Evolutionary conservation across 2,329 filamentous ascomycete species (phyloP), one percentile per base, ranked within the genome.

Genomic region (Hymenoscyphus scutula): DNA sequence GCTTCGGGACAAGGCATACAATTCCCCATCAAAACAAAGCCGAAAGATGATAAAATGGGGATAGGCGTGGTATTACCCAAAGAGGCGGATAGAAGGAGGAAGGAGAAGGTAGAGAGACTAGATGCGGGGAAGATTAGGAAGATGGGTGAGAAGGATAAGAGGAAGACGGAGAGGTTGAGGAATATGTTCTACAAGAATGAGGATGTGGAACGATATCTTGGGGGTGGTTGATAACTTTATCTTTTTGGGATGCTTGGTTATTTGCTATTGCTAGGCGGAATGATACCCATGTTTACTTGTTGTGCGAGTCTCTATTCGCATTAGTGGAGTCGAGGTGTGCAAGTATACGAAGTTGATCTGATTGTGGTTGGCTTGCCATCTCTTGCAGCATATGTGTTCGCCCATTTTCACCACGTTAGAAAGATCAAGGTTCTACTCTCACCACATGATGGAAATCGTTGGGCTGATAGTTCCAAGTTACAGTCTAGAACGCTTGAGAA

Each of bases 1-100:
- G 83, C 83, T 10, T 77, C 78, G 1, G 87, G 89, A 0, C 77
- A 82, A 70, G 93, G 93, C 2, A 88, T 91, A 64, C 81, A 88
- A 48, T 88, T 87, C 67, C 93, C 93, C 0, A 80, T 97, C 65
- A 92, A 92, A 73, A 79, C 84, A 0, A 72, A 69, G 55, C 78
- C 83, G 60, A 97, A 97, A 76, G 83, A 87, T 53, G 86, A 94
- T 72, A 92, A 84, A 3, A 78, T 89, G 7, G 94, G 93, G 0
- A 75, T 97, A 29, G 92, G 92, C 0, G 80, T 81, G 51, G 74
- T 78, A 5, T 67, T 78, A 34, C 75, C 76, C 48, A 75, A 74
- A 62, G 67, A 74, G 61, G 70, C 69, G 53, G 69, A 68, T 38
- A 68, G 68, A 56, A 76, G 73, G 65, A 76, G 75, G 64, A 77